A percentile compares a stretch with the other conserved stretches of the same genome.
These are phyloP conservation scores for Cicer yamashitae DNA, from an alignment of 306 rosid genomes.

Conservation along the genomic window DNA sequence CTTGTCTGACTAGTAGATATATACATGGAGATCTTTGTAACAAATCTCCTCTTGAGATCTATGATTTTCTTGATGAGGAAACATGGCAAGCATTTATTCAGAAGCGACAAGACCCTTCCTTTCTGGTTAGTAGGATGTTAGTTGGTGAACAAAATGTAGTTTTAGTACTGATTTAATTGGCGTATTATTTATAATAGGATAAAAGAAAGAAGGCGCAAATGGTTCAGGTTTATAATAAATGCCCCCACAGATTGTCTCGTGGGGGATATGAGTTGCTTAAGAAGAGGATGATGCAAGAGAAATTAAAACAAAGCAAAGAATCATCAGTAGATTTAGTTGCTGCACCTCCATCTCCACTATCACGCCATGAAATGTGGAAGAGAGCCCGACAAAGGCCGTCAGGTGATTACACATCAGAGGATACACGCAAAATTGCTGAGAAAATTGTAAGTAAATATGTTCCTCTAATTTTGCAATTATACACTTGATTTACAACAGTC, in stretches of 20 bases:
- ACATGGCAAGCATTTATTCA: slow-evolving; percentile 5
- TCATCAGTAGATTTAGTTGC: slow-evolving; percentile 4
- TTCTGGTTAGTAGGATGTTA: slow-evolving; percentile 4
- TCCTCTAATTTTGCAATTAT: background rate
- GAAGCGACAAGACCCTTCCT: background rate
- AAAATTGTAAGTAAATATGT: slow-evolving; percentile 1
- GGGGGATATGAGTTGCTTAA: slow-evolving; percentile 26
- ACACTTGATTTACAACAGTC: background rate
- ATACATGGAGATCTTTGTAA: background rate
- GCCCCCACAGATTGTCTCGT: slow-evolving; percentile 27
- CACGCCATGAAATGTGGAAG: slow-evolving; percentile 22
- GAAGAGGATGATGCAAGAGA: slow-evolving; percentile 23
- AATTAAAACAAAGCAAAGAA: background rate
- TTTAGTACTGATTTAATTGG: background rate
- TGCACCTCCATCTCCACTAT: slow-evolving; percentile 25
- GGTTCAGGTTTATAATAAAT: background rate
- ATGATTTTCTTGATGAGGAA: slow-evolving; percentile 13
- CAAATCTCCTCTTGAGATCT: slow-evolving; percentile 3
- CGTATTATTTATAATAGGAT: slow-evolving; percentile 1
- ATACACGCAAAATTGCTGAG: slow-evolving; percentile 12
- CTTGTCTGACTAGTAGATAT: background rate
- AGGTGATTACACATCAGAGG: slow-evolving; percentile 15
- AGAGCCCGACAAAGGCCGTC: slow-evolving; percentile 20
- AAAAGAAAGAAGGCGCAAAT: slow-evolving; percentile 14
- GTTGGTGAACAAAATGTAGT: slow-evolving; percentile 5